These are phyloP conservation scores for Aspergillus persii DNA, from an alignment of 2,329 filamentous ascomycete species.

Conservation along the genomic window DNA sequence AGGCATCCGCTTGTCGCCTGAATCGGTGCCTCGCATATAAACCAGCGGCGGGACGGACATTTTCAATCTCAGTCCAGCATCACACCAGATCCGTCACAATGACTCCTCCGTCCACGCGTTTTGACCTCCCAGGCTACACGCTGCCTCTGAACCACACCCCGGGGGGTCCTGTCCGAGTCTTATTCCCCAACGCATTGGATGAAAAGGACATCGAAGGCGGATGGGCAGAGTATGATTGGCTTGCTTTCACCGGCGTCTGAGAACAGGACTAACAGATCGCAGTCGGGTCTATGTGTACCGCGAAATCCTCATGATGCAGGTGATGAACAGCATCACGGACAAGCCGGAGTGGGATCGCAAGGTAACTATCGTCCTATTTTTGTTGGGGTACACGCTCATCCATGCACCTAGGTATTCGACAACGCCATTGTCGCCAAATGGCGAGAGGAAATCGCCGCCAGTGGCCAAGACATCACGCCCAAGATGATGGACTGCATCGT, in stretches of 20 bases:
- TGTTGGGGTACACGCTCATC: too few species aligned
- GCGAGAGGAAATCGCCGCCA: conserved; percentile 26
- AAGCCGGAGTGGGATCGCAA: conserved; percentile 45
- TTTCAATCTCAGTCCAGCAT: too few species aligned
- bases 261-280: not conserved
- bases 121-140: not conserved
- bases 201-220: not conserved
- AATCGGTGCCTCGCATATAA: too few species aligned
- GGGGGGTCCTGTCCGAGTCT: too few species aligned
- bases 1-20: too few species aligned
- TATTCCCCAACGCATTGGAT: conserved; percentile 4
- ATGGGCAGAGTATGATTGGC: not conserved
- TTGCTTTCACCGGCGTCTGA: too few species aligned
- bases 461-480: conserved; percentile 26
- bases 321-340: conserved; percentile 45
- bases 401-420: conserved; percentile 28
- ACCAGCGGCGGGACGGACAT: too few species aligned
- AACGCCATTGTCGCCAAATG: conserved; percentile 35
- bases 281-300: conserved; percentile 22
- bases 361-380: conserved; percentile 17
- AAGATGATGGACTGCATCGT: conserved; percentile 43
- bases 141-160: not conserved
- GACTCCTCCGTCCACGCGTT: not conserved
- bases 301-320: conserved; percentile 41
- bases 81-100: too few species aligned